These are phyloP conservation scores for Geotrichum candidum DNA, from an alignment of 1,139 yeast genomes.

Conservation along the genomic window DNA sequence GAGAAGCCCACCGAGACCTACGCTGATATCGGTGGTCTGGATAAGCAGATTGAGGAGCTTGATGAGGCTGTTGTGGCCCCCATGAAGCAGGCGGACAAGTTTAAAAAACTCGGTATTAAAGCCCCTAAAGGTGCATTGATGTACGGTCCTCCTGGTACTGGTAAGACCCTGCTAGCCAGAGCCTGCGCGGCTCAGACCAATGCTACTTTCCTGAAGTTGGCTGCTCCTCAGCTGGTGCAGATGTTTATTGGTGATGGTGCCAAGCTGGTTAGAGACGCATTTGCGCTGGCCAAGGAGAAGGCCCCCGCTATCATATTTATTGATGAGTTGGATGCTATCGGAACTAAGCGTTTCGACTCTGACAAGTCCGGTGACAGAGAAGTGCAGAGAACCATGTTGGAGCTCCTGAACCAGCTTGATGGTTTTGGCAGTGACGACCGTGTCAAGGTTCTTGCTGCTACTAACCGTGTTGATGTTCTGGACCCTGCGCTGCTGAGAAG, in stretches of 20 bases:
- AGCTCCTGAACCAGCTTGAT: slow-evolving; percentile 89
- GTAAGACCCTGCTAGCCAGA: slow-evolving; percentile 55
- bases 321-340: slow-evolving; percentile 97
- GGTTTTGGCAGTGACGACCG: slow-evolving; percentile 98
- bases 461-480: slow-evolving; percentile 93
- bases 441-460: slow-evolving; percentile 95
- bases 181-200: slow-evolving; percentile 86
- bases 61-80: slow-evolving; percentile 98
- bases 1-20: slow-evolving; percentile 97
- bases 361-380: slow-evolving; percentile 98
- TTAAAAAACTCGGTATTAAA: slow-evolving; percentile 84
- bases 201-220: slow-evolving; percentile 93
- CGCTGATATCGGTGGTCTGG: slow-evolving; percentile 95
- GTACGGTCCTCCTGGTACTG: slow-evolving; percentile 99
- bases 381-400: slow-evolving; percentile 98
- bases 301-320: slow-evolving; percentile 97
- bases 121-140: slow-evolving; percentile 98
- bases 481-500: slow-evolving; percentile 97
- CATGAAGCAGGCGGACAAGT: slow-evolving; percentile 96
- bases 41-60: slow-evolving; percentile 94
- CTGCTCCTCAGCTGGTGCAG: slow-evolving; percentile 97
- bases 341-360: slow-evolving; percentile 96
- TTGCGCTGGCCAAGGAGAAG: slow-evolving; percentile 96
- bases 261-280: slow-evolving; percentile 93
- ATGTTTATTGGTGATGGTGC: slow-evolving; percentile 99